Conservation (phyloP, 345 rosid genomes). For the Hypericum androsaemum region DNA sequence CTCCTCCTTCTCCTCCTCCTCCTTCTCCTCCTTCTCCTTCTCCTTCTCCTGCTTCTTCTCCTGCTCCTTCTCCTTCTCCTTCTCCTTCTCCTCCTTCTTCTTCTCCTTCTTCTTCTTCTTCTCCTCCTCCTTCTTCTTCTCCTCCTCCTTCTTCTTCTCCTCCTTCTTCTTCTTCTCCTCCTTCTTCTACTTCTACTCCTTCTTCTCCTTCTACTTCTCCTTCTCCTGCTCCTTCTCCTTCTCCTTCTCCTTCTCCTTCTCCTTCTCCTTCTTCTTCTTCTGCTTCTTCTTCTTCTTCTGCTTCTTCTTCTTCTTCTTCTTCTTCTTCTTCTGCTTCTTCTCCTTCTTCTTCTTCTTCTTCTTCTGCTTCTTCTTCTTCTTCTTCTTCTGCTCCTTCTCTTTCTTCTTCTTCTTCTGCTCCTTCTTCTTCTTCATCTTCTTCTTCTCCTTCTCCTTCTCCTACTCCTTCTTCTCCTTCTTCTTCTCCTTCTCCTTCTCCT, state of each 20-base stretch:
- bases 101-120: background rate
- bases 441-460: too few species aligned
- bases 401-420: background rate
- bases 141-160: background rate
- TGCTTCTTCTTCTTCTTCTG: too few species aligned
- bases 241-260: background rate
- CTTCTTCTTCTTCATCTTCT: too few species aligned
- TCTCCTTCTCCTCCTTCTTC: background rate
- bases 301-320: background rate
- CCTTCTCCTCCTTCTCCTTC: background rate
- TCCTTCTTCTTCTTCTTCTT: background rate
- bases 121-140: background rate
- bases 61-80: background rate
- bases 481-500: too few species aligned
- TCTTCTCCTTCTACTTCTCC: background rate
- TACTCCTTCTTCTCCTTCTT: too few species aligned
- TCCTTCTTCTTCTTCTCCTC: background rate
- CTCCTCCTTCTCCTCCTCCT: background rate
- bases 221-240: background rate
- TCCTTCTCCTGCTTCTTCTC: background rate
- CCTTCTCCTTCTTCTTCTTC: background rate
- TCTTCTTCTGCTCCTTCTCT: background rate
- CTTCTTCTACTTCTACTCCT: background rate
- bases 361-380: too few species aligned
- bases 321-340: background rate